phyloP scores from a whole-genome alignment of 495 filamentous ascomycete genomes.

The Aspergillus cavernicola region DNA sequence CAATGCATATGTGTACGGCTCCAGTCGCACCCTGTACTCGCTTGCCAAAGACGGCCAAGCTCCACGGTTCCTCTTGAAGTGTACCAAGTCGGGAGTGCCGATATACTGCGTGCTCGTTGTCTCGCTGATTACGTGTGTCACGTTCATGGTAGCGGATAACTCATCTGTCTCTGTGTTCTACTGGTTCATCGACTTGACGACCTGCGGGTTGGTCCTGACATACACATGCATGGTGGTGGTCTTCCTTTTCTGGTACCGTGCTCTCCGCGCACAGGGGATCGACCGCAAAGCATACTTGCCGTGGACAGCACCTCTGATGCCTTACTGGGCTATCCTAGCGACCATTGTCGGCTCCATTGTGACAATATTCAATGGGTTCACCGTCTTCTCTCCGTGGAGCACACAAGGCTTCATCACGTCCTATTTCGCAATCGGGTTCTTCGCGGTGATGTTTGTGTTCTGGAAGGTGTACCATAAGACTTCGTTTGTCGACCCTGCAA shows the following conservation, averaged over 20 bases:
- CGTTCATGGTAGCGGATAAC: conserved; percentile 58
- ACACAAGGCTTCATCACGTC: conserved; percentile 33
- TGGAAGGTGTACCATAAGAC: conserved; percentile 32
- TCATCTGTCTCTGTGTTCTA: conserved; percentile 51
- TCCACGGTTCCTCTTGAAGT: conserved; percentile 41
- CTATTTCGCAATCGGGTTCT: conserved; percentile 34
- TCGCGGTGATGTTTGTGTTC: conserved; percentile 27
- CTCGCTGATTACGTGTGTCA: conserved; percentile 53
- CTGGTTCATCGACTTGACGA: conserved; percentile 54
- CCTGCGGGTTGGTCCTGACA: conserved; percentile 52
- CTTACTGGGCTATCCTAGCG: conserved; percentile 26
- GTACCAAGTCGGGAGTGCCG: conserved; percentile 51
- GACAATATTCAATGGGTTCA: conserved; percentile 32
- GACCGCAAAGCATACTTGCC: conserved; percentile 35
- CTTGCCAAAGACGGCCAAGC: conserved; percentile 66
- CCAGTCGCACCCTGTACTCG: conserved; percentile 71
- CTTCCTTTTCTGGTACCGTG: conserved; percentile 56
- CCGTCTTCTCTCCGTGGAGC: conserved; percentile 29
- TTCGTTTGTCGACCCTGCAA: conserved; percentile 23
- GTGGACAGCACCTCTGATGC: conserved; percentile 28
- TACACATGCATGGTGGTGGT: conserved; percentile 51
- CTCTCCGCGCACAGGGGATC: conserved; percentile 52
- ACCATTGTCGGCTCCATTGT: conserved; percentile 19
- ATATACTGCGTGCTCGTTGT: conserved; percentile 55
- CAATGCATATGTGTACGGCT: conserved; percentile 75